Base-by-base conservation (phyloP, 2,329 filamentous ascomycete species). In the Ophiognomonia clavigignenti-juglandacearum region DNA sequence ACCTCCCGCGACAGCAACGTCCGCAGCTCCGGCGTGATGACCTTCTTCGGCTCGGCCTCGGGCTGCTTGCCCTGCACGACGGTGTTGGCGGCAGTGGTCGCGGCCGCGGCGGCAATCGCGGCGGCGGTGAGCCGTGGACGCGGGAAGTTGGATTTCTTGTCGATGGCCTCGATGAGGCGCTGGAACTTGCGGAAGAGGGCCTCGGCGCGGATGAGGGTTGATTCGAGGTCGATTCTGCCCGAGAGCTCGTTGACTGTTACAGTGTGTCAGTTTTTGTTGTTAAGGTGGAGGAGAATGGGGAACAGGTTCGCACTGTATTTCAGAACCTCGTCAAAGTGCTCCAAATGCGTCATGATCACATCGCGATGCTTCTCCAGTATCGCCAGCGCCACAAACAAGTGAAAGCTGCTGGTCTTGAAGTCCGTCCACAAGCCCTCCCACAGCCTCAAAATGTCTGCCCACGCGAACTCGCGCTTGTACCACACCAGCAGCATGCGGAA, bases 401-500 rank as follows among this genome's bases (percentile, higher is more conserved):
- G 93, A 68, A 97, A 98, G 61, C 88, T 90, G 57, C 87, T 87
- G 59, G 80, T 91, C 51, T 89, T 68, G 57, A 85, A 93, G 63
- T 98, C 93, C 2, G 93, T 97, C 93, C 95, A 98, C 3, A 97
- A 70, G 0, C 80, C 76, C 66, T 98, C 93, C 93, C 93, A 98
- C 4, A 98, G 71, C 16, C 87, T 80, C 27, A 97, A 71, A 10
- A 96, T 82, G 60, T 97, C 90, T 39, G 77, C 65, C 88, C 92
- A 98, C 56, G 82, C 78, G 59, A 98, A 98, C 66, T 98, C 93
- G 39, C 93, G 85, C 73, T 98, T 98, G 67, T 93, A 98, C 93
- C 93, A 98, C 9, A 98, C 93, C 1, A 98, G 75, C 27, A 98
- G 75, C 93, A 97, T 97, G 51, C 93, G 87, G 80, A 97, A 98